Conservation (phyloP, 495 filamentous ascomycete genomes). For the Chaetomidium leptoderma region DNA sequence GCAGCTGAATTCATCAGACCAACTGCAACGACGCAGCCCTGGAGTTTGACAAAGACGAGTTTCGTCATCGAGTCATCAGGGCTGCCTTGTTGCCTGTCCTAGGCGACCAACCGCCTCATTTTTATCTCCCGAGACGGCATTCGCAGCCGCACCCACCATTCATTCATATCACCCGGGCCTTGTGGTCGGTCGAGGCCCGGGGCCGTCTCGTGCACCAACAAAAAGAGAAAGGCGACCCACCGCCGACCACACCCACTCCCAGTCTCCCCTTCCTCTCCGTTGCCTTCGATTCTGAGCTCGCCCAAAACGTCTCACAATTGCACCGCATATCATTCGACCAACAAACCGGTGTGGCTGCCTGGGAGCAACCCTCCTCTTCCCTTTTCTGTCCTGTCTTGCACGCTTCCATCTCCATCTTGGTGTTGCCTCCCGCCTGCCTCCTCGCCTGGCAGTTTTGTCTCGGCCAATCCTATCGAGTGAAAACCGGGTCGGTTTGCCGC, state of each 20-base stretch:
- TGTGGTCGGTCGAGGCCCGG: not conserved
- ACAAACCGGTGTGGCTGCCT: constrained; percentile 14
- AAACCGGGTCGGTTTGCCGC: constrained; percentile 1
- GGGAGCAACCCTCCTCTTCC: constrained; percentile 1
- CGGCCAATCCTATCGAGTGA: not conserved
- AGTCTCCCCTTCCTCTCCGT: no score
- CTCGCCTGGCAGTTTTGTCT: not conserved
- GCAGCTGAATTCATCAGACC: no score
- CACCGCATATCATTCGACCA: constrained; percentile 15
- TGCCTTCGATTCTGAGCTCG: not conserved
- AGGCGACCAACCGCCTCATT: not conserved
- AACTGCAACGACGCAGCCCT: no score
- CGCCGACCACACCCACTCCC: not conserved
- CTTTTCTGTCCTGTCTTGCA: not conserved
- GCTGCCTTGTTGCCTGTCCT: not conserved
- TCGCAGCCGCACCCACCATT: constrained; percentile 2
- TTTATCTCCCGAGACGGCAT: not conserved
- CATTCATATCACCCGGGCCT: not conserved
- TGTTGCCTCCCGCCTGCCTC: constrained; percentile 4
- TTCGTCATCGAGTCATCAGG: not conserved
- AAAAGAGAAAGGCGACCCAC: not conserved
- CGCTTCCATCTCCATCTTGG: not conserved
- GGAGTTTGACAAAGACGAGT: no score
- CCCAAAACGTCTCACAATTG: constrained; percentile 1
- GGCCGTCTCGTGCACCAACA: constrained; percentile 1